Evolutionary conservation across 192 early-diverging fungal genomes (phyloP).

Genomic region (Glomus cerebriforme): DNA sequence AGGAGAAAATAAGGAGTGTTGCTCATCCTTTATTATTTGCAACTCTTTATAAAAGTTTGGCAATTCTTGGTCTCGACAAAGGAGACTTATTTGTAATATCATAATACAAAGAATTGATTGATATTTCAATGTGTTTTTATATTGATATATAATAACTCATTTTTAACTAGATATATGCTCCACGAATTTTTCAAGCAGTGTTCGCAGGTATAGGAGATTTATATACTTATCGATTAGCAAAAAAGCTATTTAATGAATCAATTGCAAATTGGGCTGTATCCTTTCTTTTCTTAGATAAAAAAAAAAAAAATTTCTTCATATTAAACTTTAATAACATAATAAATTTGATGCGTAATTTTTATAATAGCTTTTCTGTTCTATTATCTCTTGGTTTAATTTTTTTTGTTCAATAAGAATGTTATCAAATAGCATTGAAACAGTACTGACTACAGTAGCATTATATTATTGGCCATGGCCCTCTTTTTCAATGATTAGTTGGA

Average conservation of each 20-base stretch:
- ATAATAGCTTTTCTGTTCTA: constrained; percentile 52
- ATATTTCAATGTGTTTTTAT: neutral
- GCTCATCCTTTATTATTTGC: constrained; percentile 87
- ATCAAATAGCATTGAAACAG: constrained; percentile 74
- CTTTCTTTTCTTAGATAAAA: constrained; percentile 28
- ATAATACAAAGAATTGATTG: neutral
- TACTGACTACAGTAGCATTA: constrained; percentile 72
- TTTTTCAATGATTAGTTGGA: neutral
- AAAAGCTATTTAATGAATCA: constrained; percentile 58
- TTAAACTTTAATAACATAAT: too few species aligned
- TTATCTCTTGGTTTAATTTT: constrained; percentile 63
- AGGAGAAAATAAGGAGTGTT: constrained; percentile 69
- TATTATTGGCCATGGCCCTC: constrained; percentile 82
- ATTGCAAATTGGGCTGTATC: constrained; percentile 66
- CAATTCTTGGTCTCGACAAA: constrained; percentile 62
- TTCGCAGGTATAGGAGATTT: constrained; percentile 75
- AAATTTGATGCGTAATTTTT: neutral
- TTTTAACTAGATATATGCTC: constrained; percentile 62
- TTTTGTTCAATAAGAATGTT: constrained; percentile 54
- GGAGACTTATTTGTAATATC: constrained; percentile 69
- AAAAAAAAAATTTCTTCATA: too few species aligned
- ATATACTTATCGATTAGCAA: constrained; percentile 73
- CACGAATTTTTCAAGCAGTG: constrained; percentile 72
- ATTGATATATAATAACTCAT: constrained; percentile 10
- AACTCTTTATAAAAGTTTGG: constrained; percentile 66